Evolutionary conservation across 2,329 filamentous ascomycete genomes (phyloP).

Genomic region (Furcasterigmium sp.): DNA sequence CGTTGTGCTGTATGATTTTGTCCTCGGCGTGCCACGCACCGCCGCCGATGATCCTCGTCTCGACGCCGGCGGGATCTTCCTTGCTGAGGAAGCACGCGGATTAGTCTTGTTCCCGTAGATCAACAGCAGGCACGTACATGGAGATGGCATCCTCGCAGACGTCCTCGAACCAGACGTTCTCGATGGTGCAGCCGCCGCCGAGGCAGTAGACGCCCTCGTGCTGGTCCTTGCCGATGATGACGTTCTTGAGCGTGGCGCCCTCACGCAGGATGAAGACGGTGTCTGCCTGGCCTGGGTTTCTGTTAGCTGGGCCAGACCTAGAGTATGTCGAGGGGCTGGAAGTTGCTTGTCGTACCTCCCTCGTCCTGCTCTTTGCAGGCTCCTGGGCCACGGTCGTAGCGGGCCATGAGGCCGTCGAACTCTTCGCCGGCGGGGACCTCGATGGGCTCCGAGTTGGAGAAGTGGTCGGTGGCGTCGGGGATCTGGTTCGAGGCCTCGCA

Average conservation of each 20-base stretch:
- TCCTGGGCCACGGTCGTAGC: constrained; percentile 31
- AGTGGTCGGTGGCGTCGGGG: constrained; percentile 18
- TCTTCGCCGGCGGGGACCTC: constrained; percentile 21
- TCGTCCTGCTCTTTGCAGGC: constrained; percentile 36
- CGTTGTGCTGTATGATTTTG: constrained; percentile 44
- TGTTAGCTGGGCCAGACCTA: neutral
- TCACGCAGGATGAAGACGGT: constrained; percentile 35
- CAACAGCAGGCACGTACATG: constrained; percentile 1
- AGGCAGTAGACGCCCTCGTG: constrained; percentile 39
- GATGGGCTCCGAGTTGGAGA: constrained; percentile 22
- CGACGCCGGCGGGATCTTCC: constrained; percentile 9
- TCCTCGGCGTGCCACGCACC: constrained; percentile 38
- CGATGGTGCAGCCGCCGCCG: constrained; percentile 33
- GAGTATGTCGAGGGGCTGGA: neutral
- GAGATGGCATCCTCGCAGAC: constrained; percentile 40
- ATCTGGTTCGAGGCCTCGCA: constrained; percentile 11
- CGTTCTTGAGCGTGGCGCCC: constrained; percentile 39
- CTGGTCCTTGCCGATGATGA: constrained; percentile 35
- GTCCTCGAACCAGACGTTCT: constrained; percentile 41
- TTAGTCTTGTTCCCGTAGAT: neutral
- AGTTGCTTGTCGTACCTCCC: constrained; percentile 19
- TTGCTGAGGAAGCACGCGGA: neutral
- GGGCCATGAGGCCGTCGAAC: constrained; percentile 27
- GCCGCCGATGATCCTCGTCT: constrained; percentile 24
- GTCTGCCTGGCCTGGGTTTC: constrained; percentile 29